Evolutionary conservation across 1,284 basidiomycete species (phyloP), one percentile per base, ranked within the genome.

Genomic region (Hortiboletus rubellus): DNA sequence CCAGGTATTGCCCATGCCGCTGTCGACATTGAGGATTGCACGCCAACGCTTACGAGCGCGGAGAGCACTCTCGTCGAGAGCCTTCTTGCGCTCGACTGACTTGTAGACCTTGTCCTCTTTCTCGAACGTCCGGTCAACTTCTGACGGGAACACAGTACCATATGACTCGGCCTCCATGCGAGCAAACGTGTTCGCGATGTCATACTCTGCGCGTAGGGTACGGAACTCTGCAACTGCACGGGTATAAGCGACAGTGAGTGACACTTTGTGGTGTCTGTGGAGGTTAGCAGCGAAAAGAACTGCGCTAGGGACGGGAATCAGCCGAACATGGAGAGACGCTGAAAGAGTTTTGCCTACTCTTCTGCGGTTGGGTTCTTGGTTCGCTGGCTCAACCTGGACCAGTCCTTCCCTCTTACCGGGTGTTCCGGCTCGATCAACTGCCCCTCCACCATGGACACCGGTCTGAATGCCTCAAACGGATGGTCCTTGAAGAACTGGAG

Each of bases 401-500:
- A 97, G 17, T 76, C 72, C 51, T 68, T 66, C 0, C 89, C 93
- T 33, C 71, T 72, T 7, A 91, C 70, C 31, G 81, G 78, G 63
- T 87, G 83, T 50, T 82, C 76, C 27, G 79, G 75, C 62, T 82
- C 79, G 50, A 91, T 78, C 15, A 75, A 73, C 37, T 75, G 81
- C 44, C 79, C 79, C 76, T 99, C 96, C 1, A 92, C 84, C 50
- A 99, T 74, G 12, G 83, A 87, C 15, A 82, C 79, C 3, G 94
- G 87, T 42, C 95, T 82, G 72, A 96, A 91, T 2, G 93, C 89
- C 76, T 99, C 96, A 72, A 98, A 98, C 3, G 96, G 95, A 71
- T 98, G 96, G 76, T 99, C 96, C 52, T 82, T 80, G 79, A 96
- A 98, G 81, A 99, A 99, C 72, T 94, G 92, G 54, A 86, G 80